Evolutionary conservation across 768 basidiomycete species (phyloP), one percentile per base, ranked within the genome.

Genomic region (Kwoniella sp.): DNA sequence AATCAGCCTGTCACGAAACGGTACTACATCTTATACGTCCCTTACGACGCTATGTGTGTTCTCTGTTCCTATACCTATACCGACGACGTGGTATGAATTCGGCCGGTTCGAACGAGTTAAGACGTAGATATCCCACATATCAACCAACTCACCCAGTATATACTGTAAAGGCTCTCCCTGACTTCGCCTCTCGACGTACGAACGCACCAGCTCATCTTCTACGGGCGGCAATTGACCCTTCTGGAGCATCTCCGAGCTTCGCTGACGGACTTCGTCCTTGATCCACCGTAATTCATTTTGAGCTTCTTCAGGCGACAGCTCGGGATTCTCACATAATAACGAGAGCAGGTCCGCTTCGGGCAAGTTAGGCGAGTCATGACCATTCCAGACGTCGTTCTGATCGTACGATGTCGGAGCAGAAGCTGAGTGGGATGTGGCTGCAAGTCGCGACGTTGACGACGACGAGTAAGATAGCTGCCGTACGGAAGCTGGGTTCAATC

Each of bases 101-200:
- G n/a, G n/a, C n/a, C 45, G n/a, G n/a, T n/a, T n/a, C n/a, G n/a
- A n/a, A n/a, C n/a, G n/a, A n/a, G n/a, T n/a, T n/a, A n/a, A n/a
- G n/a, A n/a, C n/a, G n/a, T n/a, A n/a, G n/a, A n/a, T n/a, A n/a
- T n/a, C n/a, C n/a, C n/a, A n/a, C n/a, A n/a, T n/a, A n/a, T n/a
- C n/a, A n/a, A n/a, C n/a, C n/a, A n/a, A 82, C 83, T 61, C 77
- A 90, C 93, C 92, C 56, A 96, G 84, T 71, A 96, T 91, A 80
- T 94, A 96, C 78, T 94, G 92, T 20, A 96, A 83, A 0, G 93
- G 93, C 80, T 92, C 91, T 12, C 90, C 90, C 17, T 71, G 66
- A 29, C 85, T 74, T 69, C 93, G 83, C 22, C 90, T 85, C 20
- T 79, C 74, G 41, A 93, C 84, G 84, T 89, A 85, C 28, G 37